These are phyloP conservation scores for Fusarium vanettenii DNA, from an alignment of 2,329 filamentous ascomycete genomes.

Conservation along the genomic window DNA sequence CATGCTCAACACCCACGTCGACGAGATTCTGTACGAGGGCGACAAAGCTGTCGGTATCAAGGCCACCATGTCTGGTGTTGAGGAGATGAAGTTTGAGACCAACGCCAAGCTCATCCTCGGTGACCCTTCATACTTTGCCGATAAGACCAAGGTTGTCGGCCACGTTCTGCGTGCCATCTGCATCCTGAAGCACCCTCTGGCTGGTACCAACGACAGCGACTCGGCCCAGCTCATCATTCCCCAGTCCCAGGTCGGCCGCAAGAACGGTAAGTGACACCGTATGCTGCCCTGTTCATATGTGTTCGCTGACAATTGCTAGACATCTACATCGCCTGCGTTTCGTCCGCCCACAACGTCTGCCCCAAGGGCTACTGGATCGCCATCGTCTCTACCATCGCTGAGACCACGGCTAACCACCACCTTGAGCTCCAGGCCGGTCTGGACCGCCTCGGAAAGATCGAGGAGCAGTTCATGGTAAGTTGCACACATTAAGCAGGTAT, in stretches of 20 bases:
- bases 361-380: conserved; percentile 99
- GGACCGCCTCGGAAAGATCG: conserved; percentile 90
- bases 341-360: conserved; percentile 96
- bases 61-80: conserved; percentile 92
- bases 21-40: conserved; percentile 87
- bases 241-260: conserved; percentile 95
- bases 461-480: conserved; percentile 94
- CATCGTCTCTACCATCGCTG: conserved; percentile 97
- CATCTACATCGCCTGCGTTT: conserved; percentile 97
- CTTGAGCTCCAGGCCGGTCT: conserved; percentile 93
- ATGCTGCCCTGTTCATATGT: neutral
- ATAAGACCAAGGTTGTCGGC: conserved; percentile 87
- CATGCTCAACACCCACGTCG: conserved; percentile 96
- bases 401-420: conserved; percentile 92
- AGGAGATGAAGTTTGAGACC: conserved; percentile 95
- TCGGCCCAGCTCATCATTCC: conserved; percentile 97
- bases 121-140: conserved; percentile 95
- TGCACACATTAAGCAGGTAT: neutral
- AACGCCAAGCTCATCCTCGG: conserved; percentile 96
- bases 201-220: conserved; percentile 88
- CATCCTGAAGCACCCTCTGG: conserved; percentile 93
- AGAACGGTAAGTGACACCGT: conserved; percentile 77
- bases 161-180: conserved; percentile 97
- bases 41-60: conserved; percentile 95
- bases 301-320: conserved; percentile 62